Evolutionary conservation across 768 basidiomycete genomes (phyloP).

Genomic region (Lactifluus hygrophoroides): DNA sequence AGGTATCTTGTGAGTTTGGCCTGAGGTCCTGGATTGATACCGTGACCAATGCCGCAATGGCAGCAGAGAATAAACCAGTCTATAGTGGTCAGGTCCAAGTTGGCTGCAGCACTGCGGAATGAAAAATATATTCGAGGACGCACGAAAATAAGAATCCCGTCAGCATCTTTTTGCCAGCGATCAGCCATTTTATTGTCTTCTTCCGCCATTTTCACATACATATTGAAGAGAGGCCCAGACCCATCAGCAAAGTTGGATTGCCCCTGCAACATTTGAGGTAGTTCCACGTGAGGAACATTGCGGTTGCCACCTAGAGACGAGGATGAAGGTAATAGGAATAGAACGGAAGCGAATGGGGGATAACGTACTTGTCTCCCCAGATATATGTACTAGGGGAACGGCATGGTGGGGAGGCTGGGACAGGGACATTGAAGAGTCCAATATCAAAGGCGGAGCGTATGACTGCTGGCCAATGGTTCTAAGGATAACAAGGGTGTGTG

Average conservation of each 20-base stretch:
- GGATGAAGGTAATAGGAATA: background rate
- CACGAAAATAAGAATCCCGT: background rate
- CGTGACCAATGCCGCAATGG: background rate
- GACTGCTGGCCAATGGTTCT: too few relatives aligned
- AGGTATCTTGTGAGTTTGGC: background rate
- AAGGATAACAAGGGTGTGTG: too few relatives aligned
- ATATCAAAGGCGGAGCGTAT: too few relatives aligned
- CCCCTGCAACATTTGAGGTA: background rate
- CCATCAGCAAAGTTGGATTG: background rate
- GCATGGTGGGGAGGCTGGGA: background rate
- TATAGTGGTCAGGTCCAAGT: background rate
- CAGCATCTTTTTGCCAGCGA: background rate
- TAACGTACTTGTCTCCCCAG: background rate
- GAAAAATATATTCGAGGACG: background rate
- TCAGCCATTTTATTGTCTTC: background rate
- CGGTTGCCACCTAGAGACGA: background rate
- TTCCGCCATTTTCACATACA: slow-evolving; percentile 15
- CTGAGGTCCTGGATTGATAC: background rate
- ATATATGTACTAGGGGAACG: background rate
- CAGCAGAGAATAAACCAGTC: slow-evolving; percentile 1
- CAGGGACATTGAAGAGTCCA: background rate
- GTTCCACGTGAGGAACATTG: background rate
- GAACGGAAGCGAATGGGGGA: background rate
- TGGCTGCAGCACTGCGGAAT: too few relatives aligned
- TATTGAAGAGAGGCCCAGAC: background rate